Base-by-base conservation (phyloP, 768 basidiomycete genomes). In the Amanita pallidorosea region DNA sequence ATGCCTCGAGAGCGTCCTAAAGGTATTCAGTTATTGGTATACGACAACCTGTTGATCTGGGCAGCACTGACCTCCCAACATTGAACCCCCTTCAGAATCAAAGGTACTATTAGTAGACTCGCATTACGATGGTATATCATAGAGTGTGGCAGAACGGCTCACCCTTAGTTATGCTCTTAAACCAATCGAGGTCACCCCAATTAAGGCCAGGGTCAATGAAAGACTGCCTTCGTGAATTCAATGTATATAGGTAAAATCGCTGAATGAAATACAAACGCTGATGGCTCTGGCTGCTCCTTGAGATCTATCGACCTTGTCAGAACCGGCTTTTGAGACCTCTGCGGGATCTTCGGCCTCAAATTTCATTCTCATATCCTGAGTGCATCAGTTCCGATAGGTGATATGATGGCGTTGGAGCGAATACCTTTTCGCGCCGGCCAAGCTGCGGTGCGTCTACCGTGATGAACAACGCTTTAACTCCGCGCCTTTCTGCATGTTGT, bases 361-460 rank as follows among this genome's bases (percentile, higher is more conserved):
- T 62, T 92, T 95, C 81, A 87, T 87, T 22, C 95, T 76, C 93
- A 98, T 97, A 61, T 98, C 95, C 81, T 72, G 31, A 22, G 50
- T 13, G 12, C 25, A 31, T 45, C 45, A n/a, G 27, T 34, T 41
- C 13, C 3, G 13, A 13, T 5, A 29, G 27, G 33, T 13, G 13
- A 13, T 13, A 23, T 22, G 5, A 36, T 40, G 40, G 13, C 12
- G 5, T 33, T 12, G 13, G 23, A 17, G 35, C 7, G 20, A 27
- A 38, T 49, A 70, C 80, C 68, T 94, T 93, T 64, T 95, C 93
- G 53, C 94, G 77, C 11, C 93, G 79, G 40, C 95, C 95, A 8
- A 98, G 81, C 57, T 96, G 93, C 5, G 95, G 95, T 0, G 95
- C 95, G 67, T 98, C 95, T 23, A 98, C 95, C 0, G 95, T 97